Evolutionary conservation across 345 rosid genomes (phyloP).

Genomic region (Luvunga scandens): DNA sequence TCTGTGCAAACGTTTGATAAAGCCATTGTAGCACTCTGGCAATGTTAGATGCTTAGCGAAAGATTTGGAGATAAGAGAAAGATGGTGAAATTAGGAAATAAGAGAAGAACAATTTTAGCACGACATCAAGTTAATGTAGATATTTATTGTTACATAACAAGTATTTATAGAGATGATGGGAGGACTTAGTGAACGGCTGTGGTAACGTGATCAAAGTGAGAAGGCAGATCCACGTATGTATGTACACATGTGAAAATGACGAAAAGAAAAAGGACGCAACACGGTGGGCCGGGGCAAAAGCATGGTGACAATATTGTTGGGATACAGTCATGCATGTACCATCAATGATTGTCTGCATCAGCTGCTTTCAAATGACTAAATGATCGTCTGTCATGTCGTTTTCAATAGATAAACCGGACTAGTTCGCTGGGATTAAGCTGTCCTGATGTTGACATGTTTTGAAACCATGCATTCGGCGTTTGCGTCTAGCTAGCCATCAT

Average conservation of each 20-base stretch:
- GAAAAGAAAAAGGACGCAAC: slow-evolving; percentile 12
- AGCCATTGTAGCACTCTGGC: slow-evolving; percentile 19
- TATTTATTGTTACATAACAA: neutral
- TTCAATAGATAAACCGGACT: neutral
- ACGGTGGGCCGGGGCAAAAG: neutral
- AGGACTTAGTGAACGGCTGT: slow-evolving; percentile 21
- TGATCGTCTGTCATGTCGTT: neutral
- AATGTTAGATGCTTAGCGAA: neutral
- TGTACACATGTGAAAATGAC: neutral
- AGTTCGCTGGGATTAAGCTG: slow-evolving; percentile 24
- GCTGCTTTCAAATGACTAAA: neutral
- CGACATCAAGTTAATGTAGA: neutral
- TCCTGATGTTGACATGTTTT: slow-evolving; percentile 26
- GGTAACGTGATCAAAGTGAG: slow-evolving; percentile 7
- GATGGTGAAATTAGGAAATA: neutral
- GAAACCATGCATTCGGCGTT: slow-evolving; percentile 9
- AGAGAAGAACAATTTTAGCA: neutral
- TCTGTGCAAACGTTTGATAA: slow-evolving; percentile 24
- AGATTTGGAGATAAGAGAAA: neutral
- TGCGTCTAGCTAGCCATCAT: neutral
- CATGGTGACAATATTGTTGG: slow-evolving; percentile 19
- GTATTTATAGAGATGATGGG: neutral
- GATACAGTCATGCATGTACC: slow-evolving; percentile 8
- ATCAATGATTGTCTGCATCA: neutral
- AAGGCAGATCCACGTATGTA: neutral